Conservation (phyloP, 2,329 filamentous ascomycete genomes). For the Colletotrichum sp. region DNA sequence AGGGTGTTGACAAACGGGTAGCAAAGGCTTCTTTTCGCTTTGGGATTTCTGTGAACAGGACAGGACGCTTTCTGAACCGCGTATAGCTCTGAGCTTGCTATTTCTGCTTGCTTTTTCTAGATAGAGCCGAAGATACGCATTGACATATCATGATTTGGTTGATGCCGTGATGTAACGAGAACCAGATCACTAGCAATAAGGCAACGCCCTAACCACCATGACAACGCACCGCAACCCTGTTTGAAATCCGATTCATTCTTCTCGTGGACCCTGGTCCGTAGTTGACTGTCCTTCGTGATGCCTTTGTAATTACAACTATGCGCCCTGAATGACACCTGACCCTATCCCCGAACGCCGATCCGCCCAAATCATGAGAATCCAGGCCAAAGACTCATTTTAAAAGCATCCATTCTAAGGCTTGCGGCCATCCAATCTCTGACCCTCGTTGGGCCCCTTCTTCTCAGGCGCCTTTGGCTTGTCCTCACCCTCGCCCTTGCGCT, state of each 20-base stretch:
- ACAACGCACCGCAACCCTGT: neutral
- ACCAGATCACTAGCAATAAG: neutral
- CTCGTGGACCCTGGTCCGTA: neutral
- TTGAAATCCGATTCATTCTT: neutral
- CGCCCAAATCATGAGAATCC: neutral
- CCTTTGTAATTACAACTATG: constrained; percentile 13
- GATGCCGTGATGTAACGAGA: neutral
- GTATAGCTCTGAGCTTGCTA: neutral
- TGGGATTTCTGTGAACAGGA: neutral
- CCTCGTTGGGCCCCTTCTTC: constrained; percentile 51
- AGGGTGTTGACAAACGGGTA: neutral
- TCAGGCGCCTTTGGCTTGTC: constrained; percentile 52
- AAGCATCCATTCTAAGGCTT: constrained; percentile 22
- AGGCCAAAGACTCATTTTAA: neutral
- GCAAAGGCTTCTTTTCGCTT: neutral
- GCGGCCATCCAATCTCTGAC: constrained; percentile 50
- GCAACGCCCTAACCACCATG: neutral
- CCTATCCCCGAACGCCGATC: constrained; percentile 10
- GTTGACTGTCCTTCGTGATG: neutral
- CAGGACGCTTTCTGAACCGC: neutral
- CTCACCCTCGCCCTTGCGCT: constrained; percentile 69
- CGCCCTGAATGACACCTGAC: constrained; percentile 10
- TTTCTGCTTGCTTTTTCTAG: neutral
- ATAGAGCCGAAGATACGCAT: neutral
- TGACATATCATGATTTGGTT: neutral